phyloP scores from a whole-genome alignment of 176 grass and related monocot genomes.

The Tillandsia leiboldiana region DNA sequence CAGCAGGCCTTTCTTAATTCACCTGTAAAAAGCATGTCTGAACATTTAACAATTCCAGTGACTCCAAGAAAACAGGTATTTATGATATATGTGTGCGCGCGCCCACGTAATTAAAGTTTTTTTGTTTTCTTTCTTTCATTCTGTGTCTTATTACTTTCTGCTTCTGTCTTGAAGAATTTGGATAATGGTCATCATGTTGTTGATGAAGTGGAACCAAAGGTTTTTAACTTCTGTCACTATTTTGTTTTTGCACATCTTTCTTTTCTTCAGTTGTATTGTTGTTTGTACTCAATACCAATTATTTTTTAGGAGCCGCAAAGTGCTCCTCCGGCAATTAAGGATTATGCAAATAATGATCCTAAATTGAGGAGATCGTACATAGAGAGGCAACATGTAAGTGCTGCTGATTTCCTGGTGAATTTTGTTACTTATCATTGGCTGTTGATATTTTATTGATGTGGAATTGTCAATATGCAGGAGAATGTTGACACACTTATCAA shows the following conservation, averaged over 20 bases:
- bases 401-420: constrained; percentile 17
- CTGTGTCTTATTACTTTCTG: constrained; percentile 3
- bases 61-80: constrained; percentile 41
- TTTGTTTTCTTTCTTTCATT: constrained; percentile 3
- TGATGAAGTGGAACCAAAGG: constrained; percentile 57
- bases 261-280: neutral
- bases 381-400: constrained; percentile 78
- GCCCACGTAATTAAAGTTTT: neutral
- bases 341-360: constrained; percentile 48
- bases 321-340: constrained; percentile 84
- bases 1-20: constrained; percentile 57
- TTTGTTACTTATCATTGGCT: neutral
- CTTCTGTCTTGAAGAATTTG: constrained; percentile 31
- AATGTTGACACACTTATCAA: constrained; percentile 73
- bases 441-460: constrained; percentile 11
- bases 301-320: constrained; percentile 80
- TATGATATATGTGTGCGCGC: constrained; percentile 1
- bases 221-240: constrained; percentile 5
- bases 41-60: constrained; percentile 90
- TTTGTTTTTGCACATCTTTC: neutral
- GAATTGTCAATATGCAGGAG: constrained; percentile 55
- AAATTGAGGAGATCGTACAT: constrained; percentile 47
- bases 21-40: constrained; percentile 76
- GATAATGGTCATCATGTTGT: constrained; percentile 54
- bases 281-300: neutral